A percentile compares a stretch with the other conserved stretches of the same genome.
These are phyloP conservation scores for Pestalotiopsis sp. DNA, from an alignment of 2,329 filamentous ascomycete genomes.

Conservation along the genomic window DNA sequence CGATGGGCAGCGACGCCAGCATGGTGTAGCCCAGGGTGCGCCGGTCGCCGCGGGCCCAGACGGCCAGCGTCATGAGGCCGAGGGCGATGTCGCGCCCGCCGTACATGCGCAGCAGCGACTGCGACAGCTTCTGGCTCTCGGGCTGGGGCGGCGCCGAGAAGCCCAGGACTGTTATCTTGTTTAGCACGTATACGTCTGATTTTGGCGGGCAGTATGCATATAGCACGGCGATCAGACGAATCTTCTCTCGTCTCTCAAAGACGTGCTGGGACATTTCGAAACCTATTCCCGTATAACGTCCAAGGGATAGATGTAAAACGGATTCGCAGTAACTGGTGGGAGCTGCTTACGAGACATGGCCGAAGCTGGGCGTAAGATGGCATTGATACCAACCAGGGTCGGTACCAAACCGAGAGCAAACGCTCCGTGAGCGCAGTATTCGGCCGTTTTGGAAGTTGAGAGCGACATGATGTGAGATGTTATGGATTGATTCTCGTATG, in stretches of 20 bases:
- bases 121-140: constrained; percentile 3
- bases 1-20: constrained; percentile 2
- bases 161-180: not conserved
- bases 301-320: no score
- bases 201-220: no score
- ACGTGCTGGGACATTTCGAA: no score
- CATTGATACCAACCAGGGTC: constrained; percentile 4
- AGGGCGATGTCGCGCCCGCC: not conserved
- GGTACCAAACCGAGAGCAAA: not conserved
- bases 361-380: constrained; percentile 1
- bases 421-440: constrained; percentile 5
- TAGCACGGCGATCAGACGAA: no score
- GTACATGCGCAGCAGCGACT: constrained; percentile 6
- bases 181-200: no score
- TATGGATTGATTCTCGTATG: no score
- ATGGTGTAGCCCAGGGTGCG: not conserved
- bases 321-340: no score
- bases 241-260: not conserved
- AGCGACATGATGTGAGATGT: not conserved
- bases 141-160: not conserved
- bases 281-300: no score
- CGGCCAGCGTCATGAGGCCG: not conserved
- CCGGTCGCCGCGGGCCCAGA: constrained; percentile 7
- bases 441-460: not conserved
- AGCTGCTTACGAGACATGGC: not conserved